phyloP scores from a whole-genome alignment of 1,139 yeast genomes.

The Suhomyces coccinellae region DNA sequence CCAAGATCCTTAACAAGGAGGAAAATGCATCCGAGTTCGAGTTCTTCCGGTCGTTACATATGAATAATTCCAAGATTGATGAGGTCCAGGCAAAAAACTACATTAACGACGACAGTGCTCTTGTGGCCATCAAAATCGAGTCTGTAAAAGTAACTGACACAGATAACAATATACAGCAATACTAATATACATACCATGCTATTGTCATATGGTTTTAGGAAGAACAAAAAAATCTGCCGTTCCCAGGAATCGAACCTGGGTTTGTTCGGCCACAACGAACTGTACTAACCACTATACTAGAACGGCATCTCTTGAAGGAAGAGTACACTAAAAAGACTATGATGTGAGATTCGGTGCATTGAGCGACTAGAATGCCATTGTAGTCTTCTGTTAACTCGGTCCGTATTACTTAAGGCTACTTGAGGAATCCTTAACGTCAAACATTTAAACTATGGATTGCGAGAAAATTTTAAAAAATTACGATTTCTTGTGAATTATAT shows the following conservation, averaged over 20 bases:
- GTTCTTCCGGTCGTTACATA: constrained; percentile 58
- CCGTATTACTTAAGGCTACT: no score
- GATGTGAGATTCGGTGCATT: not conserved
- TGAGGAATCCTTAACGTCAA: no score
- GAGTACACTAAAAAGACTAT: not conserved
- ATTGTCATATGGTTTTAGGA: not conserved
- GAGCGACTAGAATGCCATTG: no score
- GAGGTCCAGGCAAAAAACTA: constrained; percentile 57
- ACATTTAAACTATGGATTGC: no score
- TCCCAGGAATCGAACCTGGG: constrained; percentile 51
- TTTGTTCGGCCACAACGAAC: constrained; percentile 48
- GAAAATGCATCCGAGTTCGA: constrained; percentile 46
- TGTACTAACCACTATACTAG: constrained; percentile 49
- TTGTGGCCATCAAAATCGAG: constrained; percentile 62
- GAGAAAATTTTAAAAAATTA: no score
- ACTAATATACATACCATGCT: constrained; percentile 18
- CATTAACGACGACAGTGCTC: constrained; percentile 57
- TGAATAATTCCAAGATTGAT: constrained; percentile 67
- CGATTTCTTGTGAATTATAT: no score
- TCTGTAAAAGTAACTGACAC: constrained; percentile 82
- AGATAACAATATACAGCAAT: constrained; percentile 61
- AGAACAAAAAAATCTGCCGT: constrained; percentile 31
- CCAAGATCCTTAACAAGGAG: constrained; percentile 49
- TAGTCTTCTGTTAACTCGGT: no score
- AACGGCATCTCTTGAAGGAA: constrained; percentile 27